Conservation (phyloP, 371 early-diverging fungal genomes). For the Apophysomyces variabilis region DNA sequence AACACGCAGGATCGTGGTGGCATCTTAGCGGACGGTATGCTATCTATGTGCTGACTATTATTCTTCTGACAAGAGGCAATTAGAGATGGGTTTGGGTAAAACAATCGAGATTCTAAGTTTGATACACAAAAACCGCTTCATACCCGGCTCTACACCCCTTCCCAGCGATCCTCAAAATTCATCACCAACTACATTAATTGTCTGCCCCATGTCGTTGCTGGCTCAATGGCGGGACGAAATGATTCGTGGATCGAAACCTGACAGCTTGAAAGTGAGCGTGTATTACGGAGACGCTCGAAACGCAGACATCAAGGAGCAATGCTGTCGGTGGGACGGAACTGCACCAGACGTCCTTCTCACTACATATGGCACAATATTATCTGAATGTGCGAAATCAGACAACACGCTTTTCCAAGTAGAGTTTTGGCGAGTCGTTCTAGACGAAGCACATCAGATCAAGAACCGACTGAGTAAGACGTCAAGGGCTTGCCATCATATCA, state of each 20-base stretch:
- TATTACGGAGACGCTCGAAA: constrained; percentile 60
- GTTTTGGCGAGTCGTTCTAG: constrained; percentile 71
- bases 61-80: background rate
- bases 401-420: constrained; percentile 40
- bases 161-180: background rate
- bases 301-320: constrained; percentile 7
- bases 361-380: constrained; percentile 65
- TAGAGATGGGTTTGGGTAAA: constrained; percentile 91
- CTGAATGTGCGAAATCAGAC: constrained; percentile 46
- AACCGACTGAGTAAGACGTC: constrained; percentile 61
- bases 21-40: constrained; percentile 71
- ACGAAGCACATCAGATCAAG: constrained; percentile 83
- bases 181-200: constrained; percentile 64
- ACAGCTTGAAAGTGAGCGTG: constrained; percentile 48
- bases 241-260: constrained; percentile 48
- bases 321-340: constrained; percentile 36
- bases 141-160: constrained; percentile 16
- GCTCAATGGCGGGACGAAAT: constrained; percentile 80
- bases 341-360: constrained; percentile 69
- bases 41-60: background rate
- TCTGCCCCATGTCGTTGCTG: constrained; percentile 75
- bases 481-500: constrained; percentile 62
- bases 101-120: constrained; percentile 85
- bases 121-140: constrained; percentile 61
- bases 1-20: constrained; percentile 66